Evolutionary conservation across 805 yeast species (phyloP).

Genomic region (Wickerhamomyces chaumierensis): DNA sequence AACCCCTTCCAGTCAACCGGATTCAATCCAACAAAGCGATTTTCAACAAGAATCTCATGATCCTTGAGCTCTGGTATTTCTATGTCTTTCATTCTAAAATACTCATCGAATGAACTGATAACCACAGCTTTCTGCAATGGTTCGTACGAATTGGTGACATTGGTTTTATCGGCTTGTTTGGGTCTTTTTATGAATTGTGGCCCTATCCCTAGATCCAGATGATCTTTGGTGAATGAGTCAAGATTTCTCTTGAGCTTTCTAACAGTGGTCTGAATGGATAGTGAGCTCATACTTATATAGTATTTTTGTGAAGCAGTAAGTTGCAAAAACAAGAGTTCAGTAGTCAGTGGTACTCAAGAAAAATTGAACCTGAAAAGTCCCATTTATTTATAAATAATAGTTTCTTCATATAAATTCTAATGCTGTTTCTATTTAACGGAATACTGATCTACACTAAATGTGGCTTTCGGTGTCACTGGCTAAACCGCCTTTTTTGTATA

Average conservation of each 20-base stretch:
- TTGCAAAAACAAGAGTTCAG: too few species aligned
- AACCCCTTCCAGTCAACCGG: conserved; percentile 41
- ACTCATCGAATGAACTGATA: conserved; percentile 18
- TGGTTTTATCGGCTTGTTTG: conserved; percentile 5
- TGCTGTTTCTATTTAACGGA: too few species aligned
- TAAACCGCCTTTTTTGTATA: too few species aligned
- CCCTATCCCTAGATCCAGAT: neutral
- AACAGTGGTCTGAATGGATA: neutral
- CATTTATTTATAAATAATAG: too few species aligned
- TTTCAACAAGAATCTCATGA: conserved; percentile 20
- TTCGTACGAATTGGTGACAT: too few species aligned
- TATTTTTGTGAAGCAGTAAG: too few species aligned
- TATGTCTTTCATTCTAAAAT: conserved; percentile 11
- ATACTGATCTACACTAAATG: too few species aligned
- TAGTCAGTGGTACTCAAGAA: too few species aligned
- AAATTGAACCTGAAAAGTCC: too few species aligned
- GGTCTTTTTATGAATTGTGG: neutral
- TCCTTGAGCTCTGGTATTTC: conserved; percentile 17
- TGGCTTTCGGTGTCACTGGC: too few species aligned
- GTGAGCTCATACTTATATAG: neutral
- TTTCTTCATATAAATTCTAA: too few species aligned
- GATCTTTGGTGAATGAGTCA: neutral
- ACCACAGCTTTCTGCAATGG: conserved; percentile 16
- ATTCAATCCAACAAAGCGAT: conserved; percentile 29
- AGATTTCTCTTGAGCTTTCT: neutral